Conservation (phyloP, 2,329 filamentous ascomycete species). For the Penicillium sp. region DNA sequence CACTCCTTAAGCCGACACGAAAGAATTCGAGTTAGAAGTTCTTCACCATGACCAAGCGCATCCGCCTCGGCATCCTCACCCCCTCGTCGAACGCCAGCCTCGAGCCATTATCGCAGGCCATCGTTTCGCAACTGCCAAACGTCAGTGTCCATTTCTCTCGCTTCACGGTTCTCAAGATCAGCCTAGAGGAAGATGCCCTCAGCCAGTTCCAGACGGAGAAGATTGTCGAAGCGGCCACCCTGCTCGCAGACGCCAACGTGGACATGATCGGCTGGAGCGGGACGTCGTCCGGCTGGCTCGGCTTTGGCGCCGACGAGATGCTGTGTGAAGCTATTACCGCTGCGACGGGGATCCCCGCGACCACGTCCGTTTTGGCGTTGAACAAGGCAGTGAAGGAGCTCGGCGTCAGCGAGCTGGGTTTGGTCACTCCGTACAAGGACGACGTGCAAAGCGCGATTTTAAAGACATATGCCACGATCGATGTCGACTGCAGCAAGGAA, state of each 20-base stretch:
- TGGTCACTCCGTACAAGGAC: slow-evolving; percentile 10
- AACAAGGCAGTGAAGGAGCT: not conserved
- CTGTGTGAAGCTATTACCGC: slow-evolving; percentile 7
- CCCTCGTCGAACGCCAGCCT: slow-evolving; percentile 12
- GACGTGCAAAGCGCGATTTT: slow-evolving; percentile 8
- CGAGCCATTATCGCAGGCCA: slow-evolving; percentile 9
- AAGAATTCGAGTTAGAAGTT: too few species aligned
- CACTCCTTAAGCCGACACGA: too few species aligned
- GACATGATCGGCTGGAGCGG: slow-evolving; percentile 14
- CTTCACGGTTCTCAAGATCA: slow-evolving; percentile 12
- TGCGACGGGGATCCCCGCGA: slow-evolving; percentile 9
- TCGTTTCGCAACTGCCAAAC: slow-evolving; percentile 8
- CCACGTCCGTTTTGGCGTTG: slow-evolving; percentile 9
- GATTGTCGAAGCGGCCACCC: slow-evolving; percentile 6
- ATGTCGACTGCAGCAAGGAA: slow-evolving; percentile 10
- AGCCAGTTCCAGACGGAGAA: slow-evolving; percentile 8
- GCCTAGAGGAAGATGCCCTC: slow-evolving; percentile 5
- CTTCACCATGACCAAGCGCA: slow-evolving; percentile 8
- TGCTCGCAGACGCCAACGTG: slow-evolving; percentile 8
- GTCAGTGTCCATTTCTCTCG: slow-evolving; percentile 11
- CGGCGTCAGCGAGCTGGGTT: not conserved
- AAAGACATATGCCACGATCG: slow-evolving; percentile 8
- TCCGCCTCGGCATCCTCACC: slow-evolving; percentile 12
- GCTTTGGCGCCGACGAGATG: slow-evolving; percentile 7
- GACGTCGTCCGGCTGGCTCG: slow-evolving; percentile 11